Evolutionary conservation across 2,329 filamentous ascomycete species (phyloP), one percentile per base, ranked within the genome.

Genomic region (Clonostachys chloroleuca): DNA sequence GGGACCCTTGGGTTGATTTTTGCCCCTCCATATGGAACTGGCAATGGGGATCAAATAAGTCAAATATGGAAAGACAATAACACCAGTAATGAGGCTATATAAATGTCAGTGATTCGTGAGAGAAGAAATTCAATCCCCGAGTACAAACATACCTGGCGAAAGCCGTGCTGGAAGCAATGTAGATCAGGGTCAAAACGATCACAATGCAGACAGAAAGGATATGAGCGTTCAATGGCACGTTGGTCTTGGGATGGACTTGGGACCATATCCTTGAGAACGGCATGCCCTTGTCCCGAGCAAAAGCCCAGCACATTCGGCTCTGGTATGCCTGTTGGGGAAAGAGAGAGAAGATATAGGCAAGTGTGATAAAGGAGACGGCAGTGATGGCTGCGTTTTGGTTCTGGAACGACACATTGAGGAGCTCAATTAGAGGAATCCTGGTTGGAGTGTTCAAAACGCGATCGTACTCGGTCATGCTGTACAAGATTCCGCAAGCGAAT

Each of bases 401-500:
- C 14, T 59, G 54, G 3, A 68, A 70, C 5, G 68, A 72, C 51
- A 73, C 70, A 10, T 64, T 61, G 56, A 73, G 75, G 4, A 75
- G 63, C 54, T 74, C 72, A 6, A 68, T 62, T 13, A 74, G 60
- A 0, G 72, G 73, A 7, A 74, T 62, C 2, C 66, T 65, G 7
- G 70, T 74, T 44, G 62, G 62, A 12, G 68, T 73, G 5, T 56
- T 55, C 46, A 68, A 62, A 1, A 80, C 62, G 2, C 63, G 64
- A 40, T 64, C 56, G 43, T 74, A 74, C 52, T 77, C 68, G 42
- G 73, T 71, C 42, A 77, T 69, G 2, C 67, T 72, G 53, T 75
- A 79, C 66, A 79, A 77, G 44, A 80, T 69, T 7, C 66, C 64
- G 33, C 78, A 64, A 3, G 75, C 62, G 52, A 76, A 78, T n/a